A percentile compares a stretch with the other conserved stretches of the same genome.
Conservation (phyloP, 169 alveolate species). For the Cyclospora cayetanensis region DNA sequence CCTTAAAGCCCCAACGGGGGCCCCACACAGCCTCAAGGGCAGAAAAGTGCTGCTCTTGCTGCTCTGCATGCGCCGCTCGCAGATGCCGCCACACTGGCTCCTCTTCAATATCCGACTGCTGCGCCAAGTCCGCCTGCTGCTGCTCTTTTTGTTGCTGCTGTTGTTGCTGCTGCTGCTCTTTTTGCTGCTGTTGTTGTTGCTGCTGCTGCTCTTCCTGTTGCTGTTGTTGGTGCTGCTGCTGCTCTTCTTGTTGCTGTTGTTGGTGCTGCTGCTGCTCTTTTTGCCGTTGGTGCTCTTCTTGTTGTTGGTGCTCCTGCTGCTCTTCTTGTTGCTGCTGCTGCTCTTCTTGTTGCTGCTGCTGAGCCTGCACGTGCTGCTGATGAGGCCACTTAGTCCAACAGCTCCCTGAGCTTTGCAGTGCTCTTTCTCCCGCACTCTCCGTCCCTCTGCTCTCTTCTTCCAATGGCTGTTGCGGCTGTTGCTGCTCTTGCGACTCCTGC, state of each 20-base stretch:
- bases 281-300: not conserved
- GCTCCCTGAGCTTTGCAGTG: not conserved
- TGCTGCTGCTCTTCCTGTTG: not conserved
- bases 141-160: not conserved
- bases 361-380: too few relatives aligned
- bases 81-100: constrained; percentile 30
- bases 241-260: too few relatives aligned
- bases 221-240: not conserved
- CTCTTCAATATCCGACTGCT: too few relatives aligned
- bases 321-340: not conserved
- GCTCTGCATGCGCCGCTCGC: not conserved
- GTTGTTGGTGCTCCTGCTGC: not conserved
- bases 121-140: too few relatives aligned
- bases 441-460: not conserved
- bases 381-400: not conserved
- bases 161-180: not conserved
- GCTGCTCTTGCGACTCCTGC: too few relatives aligned
- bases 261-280: not conserved
- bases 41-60: constrained; percentile 29
- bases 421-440: not conserved
- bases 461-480: not conserved
- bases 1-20: not conserved
- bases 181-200: not conserved
- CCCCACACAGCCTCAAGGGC: constrained; percentile 8
- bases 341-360: not conserved